Conservation (phyloP, 1,139 yeast genomes). For the Spencermartinsiella ligniputridi region DNA sequence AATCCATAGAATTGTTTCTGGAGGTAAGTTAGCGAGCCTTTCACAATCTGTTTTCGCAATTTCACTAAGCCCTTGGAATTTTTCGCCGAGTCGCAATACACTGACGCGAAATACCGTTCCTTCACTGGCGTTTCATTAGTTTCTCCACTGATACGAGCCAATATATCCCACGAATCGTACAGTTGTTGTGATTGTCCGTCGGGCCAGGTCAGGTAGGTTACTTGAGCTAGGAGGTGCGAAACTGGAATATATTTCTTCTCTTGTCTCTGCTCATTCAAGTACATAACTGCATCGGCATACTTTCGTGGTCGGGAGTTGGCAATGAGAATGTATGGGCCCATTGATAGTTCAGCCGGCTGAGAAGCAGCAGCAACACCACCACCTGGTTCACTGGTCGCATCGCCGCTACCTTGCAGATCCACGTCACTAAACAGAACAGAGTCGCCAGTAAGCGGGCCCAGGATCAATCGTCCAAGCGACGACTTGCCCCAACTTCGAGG, state of each 20-base stretch:
- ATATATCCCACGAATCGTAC: constrained; percentile 36
- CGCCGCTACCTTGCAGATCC: constrained; percentile 16
- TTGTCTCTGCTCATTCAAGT: constrained; percentile 66
- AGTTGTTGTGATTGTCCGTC: constrained; percentile 36
- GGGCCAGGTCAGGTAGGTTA: constrained; percentile 29
- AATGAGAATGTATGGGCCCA: constrained; percentile 3
- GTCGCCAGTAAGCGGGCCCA: constrained; percentile 34
- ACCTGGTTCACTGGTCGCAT: constrained; percentile 5
- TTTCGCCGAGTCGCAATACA: constrained; percentile 33
- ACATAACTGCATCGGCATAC: constrained; percentile 68
- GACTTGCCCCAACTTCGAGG: constrained; percentile 30
- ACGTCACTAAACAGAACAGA: constrained; percentile 32
- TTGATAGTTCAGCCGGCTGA: constrained; percentile 9
- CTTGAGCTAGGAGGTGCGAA: constrained; percentile 50
- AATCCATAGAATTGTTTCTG: constrained; percentile 75
- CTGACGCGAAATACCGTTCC: constrained; percentile 46
- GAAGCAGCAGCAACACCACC: constrained; percentile 13
- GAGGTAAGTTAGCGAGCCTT: constrained; percentile 56
- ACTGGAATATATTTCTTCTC: constrained; percentile 46
- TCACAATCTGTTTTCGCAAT: constrained; percentile 48
- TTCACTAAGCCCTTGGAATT: constrained; percentile 32
- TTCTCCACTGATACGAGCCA: constrained; percentile 30
- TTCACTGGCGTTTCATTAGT: constrained; percentile 29
- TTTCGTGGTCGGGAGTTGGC: constrained; percentile 36
- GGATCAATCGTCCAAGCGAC: constrained; percentile 33